Evolutionary conservation across 2,329 filamentous ascomycete species (phyloP), one percentile per base, ranked within the genome.

Genomic region (Diaporthe sp.): DNA sequence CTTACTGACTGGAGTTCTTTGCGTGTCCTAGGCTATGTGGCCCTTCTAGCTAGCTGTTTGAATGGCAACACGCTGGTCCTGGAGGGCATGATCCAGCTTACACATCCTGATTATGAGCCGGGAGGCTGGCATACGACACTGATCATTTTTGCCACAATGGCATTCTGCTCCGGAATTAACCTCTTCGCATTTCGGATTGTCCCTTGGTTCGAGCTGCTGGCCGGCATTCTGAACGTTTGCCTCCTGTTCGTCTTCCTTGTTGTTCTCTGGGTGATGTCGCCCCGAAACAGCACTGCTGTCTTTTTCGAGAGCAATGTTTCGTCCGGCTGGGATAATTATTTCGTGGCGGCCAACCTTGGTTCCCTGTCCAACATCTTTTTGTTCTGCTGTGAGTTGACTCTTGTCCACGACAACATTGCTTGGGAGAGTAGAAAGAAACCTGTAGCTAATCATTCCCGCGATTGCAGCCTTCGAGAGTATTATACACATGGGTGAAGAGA

Each of bases 401-500:
- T 13, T 19, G 4, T 40, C 19, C 30, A 4, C 4, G 15, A 7
- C 1, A 7, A 1, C 3, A 15, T 4, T 38, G 22, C 8, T 38
- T 15, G 19, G 2, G 12, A 10, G 9, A 8, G 7, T 4, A 4
- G 19, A 6, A 4, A n/a, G 19, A 10, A n/a, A 15, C n/a, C n/a
- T n/a, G n/a, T 15, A 38, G 22, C 55, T 58, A 15, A 58, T 9
- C 5, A 15, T 4, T 4, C 9, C 3, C 5, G 19, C 1, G n/a
- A 2, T 10, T 22, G 10, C 7, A 84, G 86, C 86, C 15, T 86
- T 86, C 67, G 87, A 89, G 60, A 83, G 85, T 13, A 84, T 85
- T 17, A 81, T 89, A 0, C 87, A 88, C 73, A 86, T 87, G 84
- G 85, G 84, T 33, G 84, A 86, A 76, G 85, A 86, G 77, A 84